Conservation (phyloP, 805 yeast species). For the Sugiyamaella qingdaonensis region DNA sequence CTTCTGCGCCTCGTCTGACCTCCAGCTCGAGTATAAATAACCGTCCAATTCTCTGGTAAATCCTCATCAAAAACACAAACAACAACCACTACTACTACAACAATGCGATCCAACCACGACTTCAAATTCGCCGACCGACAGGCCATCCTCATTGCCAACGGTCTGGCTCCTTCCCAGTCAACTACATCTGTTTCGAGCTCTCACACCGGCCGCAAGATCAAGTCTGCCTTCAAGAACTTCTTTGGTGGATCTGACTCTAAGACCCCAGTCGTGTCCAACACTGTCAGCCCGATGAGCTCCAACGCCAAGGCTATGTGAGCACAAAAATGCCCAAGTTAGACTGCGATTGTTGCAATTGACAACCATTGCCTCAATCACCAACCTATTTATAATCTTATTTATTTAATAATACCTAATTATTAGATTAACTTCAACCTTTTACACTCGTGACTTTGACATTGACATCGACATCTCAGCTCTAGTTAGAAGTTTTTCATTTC, state of each 20-base stretch:
- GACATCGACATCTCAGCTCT: too few species aligned
- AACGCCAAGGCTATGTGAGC: slow-evolving; percentile 1
- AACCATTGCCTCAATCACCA: too few species aligned
- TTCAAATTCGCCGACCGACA: background rate
- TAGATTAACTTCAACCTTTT: too few species aligned
- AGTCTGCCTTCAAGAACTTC: background rate
- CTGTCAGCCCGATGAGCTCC: background rate
- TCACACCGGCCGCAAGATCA: background rate
- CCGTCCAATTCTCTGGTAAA: too few species aligned
- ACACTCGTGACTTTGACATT: background rate
- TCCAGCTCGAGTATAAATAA: slow-evolving; percentile 51
- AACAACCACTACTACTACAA: background rate
- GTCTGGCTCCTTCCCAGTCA: background rate
- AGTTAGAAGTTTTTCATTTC: background rate
- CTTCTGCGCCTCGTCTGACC: background rate
- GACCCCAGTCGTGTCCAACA: background rate
- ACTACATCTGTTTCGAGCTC: background rate
- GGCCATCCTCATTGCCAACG: background rate
- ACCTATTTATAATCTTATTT: too few species aligned
- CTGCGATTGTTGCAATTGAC: too few species aligned
- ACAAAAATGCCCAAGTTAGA: background rate
- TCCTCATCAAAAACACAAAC: background rate
- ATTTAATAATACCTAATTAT: too few species aligned
- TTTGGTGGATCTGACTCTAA: background rate
- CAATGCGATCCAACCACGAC: slow-evolving; percentile 4